A percentile compares a stretch with the other conserved stretches of the same genome.
phyloP scores from a whole-genome alignment of 2,329 filamentous ascomycete genomes.

The Clonostachys rhizophaga region DNA sequence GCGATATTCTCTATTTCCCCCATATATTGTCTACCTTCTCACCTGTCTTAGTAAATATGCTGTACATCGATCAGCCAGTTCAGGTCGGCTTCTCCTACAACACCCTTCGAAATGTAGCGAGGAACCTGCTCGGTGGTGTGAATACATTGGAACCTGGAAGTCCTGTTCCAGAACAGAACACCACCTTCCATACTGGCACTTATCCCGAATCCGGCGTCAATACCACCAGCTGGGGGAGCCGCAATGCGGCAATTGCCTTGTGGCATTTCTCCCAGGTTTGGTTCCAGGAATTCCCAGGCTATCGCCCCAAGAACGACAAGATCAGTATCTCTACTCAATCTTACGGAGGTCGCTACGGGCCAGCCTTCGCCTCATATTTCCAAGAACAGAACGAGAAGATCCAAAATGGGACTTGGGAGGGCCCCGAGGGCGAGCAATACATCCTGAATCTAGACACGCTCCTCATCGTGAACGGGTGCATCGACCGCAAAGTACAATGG shows the following conservation, averaged over 20 bases:
- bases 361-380: conserved; percentile 50
- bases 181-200: conserved; percentile 18
- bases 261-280: conserved; percentile 57
- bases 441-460: conserved; percentile 43
- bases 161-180: conserved; percentile 4
- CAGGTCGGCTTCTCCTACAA: conserved; percentile 69
- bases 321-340: conserved; percentile 28
- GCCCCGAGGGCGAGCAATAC: conserved; percentile 27
- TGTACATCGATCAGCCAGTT: conserved; percentile 59
- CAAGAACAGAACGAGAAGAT: conserved; percentile 52
- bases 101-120: conserved; percentile 33
- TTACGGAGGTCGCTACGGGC: conserved; percentile 56
- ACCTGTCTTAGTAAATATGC: conserved; percentile 31
- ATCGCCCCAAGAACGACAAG: conserved; percentile 42
- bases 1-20: not conserved
- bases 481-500: conserved; percentile 34
- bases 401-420: conserved; percentile 20
- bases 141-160: conserved; percentile 4
- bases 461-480: conserved; percentile 53
- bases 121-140: conserved; percentile 4
- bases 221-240: conserved; percentile 19
- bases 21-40: not conserved
- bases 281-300: conserved; percentile 54
- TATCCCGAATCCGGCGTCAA: conserved; percentile 13
- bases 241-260: conserved; percentile 22